Base-by-base conservation (phyloP, 148 eudicot genomes). In the Agrostemma githago region DNA sequence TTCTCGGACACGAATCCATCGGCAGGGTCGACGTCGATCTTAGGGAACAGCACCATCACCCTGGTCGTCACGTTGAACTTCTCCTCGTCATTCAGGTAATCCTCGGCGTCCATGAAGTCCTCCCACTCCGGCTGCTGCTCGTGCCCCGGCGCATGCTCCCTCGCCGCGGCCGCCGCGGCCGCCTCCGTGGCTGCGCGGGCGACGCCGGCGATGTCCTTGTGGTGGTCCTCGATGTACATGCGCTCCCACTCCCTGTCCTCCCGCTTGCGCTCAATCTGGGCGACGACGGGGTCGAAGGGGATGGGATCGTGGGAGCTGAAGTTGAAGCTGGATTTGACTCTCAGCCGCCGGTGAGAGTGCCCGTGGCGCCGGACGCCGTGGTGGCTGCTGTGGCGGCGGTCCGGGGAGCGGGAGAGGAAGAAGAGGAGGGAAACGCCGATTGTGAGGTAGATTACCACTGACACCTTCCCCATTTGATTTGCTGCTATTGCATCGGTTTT, bases 111-210 rank as follows among this genome's bases (percentile, higher is more conserved):
- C 81, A 84, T 83, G 62, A 88, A 89, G 16, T 91, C 98, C 81
- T 88, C 97, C 99, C 97, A 89, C 80, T 90, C 99, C 2, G 92
- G 93, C 84, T 90, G 90, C 41, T 79, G 64, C 77, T 88, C 87
- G n/a, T 82, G 79, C 2, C 79, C 89, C 5, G 81, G 85, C 4
- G 98, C 92, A 3, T 57, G 77, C 41, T 19, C 83, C 0, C 3
- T 2, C 39, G 34, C 9, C 0, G 14, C 68, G 12, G 77, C 37
- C 41, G 37, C 41, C 3, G 54, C 84, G 11, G 69, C 56, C 57
- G 66, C 54, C 14, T 65, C 56, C 57, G 66, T 43, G 8, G 59
- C 56, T 0, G 68, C 70, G 5, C 54, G 66, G 3, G 77, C 75
- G 38, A 41, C 37, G 54, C 48, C 43, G 9, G 77, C 79, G 44